Evolutionary conservation across 257 asterid genomes (phyloP).

Genomic region (Capsicum pubescens): DNA sequence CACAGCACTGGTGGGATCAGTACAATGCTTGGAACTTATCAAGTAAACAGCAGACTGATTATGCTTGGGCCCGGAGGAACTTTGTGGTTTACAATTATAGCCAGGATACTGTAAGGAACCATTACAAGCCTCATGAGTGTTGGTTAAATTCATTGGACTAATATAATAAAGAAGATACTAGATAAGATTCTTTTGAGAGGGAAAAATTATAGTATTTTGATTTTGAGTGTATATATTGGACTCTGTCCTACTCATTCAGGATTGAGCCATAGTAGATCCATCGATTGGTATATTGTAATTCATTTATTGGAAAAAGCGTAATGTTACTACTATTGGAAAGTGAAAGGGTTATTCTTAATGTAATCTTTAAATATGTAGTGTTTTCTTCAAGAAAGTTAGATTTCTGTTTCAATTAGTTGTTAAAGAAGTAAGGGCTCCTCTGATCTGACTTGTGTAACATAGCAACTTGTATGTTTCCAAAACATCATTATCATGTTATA

Average conservation of each 20-base stretch:
- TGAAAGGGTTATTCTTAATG: too few relatives aligned
- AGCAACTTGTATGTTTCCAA: neutral
- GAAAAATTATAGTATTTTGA: neutral
- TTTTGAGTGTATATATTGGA: slow-evolving; percentile 24
- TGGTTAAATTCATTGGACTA: slow-evolving; percentile 74
- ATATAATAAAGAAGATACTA: slow-evolving; percentile 7
- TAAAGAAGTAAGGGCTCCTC: too few relatives aligned
- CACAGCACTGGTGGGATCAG: slow-evolving; percentile 92
- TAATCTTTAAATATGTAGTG: too few relatives aligned
- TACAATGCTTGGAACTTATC: slow-evolving; percentile 81
- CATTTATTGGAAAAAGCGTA: too few relatives aligned
- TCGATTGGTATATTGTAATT: too few relatives aligned
- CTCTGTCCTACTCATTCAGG: neutral
- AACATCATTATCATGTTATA: neutral
- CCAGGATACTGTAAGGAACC: slow-evolving; percentile 63
- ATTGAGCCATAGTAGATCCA: too few relatives aligned
- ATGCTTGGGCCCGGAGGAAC: slow-evolving; percentile 85
- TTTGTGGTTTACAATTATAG: slow-evolving; percentile 89
- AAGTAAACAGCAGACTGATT: slow-evolving; percentile 62
- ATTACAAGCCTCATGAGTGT: slow-evolving; percentile 76
- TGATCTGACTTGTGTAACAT: too few relatives aligned
- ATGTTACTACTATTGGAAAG: too few relatives aligned
- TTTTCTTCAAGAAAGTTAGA: too few relatives aligned
- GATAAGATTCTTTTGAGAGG: neutral
- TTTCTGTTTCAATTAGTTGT: too few relatives aligned